Evolutionary conservation across 2,329 filamentous ascomycete genomes (phyloP), one percentile per base, ranked within the genome.

Genomic region (Cladorrhinum sp.): DNA sequence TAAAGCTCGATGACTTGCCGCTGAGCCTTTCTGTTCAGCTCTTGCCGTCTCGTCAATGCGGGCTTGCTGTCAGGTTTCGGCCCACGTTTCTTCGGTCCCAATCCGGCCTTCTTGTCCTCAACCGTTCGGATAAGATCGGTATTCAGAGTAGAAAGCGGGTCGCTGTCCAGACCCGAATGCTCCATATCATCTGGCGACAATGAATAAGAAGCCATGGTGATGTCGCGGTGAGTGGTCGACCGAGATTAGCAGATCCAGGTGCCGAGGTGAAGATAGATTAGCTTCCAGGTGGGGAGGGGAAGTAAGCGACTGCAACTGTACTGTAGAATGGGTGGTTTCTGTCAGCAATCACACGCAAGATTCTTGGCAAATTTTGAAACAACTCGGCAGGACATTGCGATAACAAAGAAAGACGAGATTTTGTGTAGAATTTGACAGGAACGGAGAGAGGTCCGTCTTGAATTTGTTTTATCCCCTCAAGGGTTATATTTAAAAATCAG

Each of bases 21-120:
- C 76, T 98, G 95, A 27, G 95, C 95, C 77, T 98, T 93, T 65
- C 95, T 86, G 73, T 98, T 98, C 63, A 98, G 79, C 75, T 98
- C 93, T 73, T 98, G 95, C 65, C 93, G 86, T 64, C 93, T 84
- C 20, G 93, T 98, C 69, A 96, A 78, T 50, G 95, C 93, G 18
- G 95, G 95, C 73, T 96, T 97, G 79, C 90, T 96, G 74, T 98
- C 95, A 20, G 95, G 95, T 74, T 98, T 98, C 0, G 95, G 95
- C 1, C 95, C 95, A 74, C 95, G 86, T 66, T 91, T 86, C 77
- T 98, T 99, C 2, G 91, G 86, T 8, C 89, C 82, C 70, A 95
- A 89, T 50, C 92, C 93, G 79, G 41, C 41, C 96, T 93, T 91
- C 78, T 92, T 95, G 59, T 91, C 89, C 55, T 78, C 82, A 63